phyloP scores from a whole-genome alignment of 2,329 filamentous ascomycete species.

The Biscogniauxia mediterranea region DNA sequence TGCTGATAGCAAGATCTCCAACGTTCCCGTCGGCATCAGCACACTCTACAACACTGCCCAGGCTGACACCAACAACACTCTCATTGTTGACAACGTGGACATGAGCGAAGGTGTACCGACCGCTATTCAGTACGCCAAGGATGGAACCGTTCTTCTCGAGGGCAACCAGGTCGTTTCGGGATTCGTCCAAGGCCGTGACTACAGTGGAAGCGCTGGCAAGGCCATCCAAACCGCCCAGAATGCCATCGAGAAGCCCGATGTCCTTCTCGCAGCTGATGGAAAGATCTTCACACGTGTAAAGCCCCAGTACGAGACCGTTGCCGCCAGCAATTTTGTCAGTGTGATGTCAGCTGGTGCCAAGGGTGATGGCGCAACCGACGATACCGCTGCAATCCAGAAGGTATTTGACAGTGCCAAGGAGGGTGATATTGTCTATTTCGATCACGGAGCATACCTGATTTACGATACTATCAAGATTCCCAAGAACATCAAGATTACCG shows the following conservation, averaged over 20 bases:
- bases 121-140: slow-evolving; percentile 61
- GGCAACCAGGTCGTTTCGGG: slow-evolving; percentile 68
- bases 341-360: slow-evolving; percentile 80
- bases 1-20: slow-evolving; percentile 74
- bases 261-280: slow-evolving; percentile 59
- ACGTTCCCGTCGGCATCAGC: slow-evolving; percentile 73
- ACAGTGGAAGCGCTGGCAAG: slow-evolving; percentile 49
- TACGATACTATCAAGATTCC: slow-evolving; percentile 69
- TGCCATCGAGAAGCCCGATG: slow-evolving; percentile 60
- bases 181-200: slow-evolving; percentile 79
- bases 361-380: slow-evolving; percentile 85
- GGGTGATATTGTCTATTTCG: slow-evolving; percentile 70
- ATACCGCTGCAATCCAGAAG: slow-evolving; percentile 80
- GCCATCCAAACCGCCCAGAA: slow-evolving; percentile 59
- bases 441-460: slow-evolving; percentile 71
- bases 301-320: slow-evolving; percentile 76
- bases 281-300: slow-evolving; percentile 80
- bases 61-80: slow-evolving; percentile 71
- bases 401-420: slow-evolving; percentile 66
- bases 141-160: slow-evolving; percentile 59
- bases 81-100: slow-evolving; percentile 88
- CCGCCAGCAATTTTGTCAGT: slow-evolving; percentile 72
- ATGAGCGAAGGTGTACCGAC: slow-evolving; percentile 65
- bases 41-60: slow-evolving; percentile 67
- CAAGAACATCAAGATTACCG: slow-evolving; percentile 81